Evolutionary conservation across 768 basidiomycete genomes (phyloP).

Genomic region (Kwoniella sp.): DNA sequence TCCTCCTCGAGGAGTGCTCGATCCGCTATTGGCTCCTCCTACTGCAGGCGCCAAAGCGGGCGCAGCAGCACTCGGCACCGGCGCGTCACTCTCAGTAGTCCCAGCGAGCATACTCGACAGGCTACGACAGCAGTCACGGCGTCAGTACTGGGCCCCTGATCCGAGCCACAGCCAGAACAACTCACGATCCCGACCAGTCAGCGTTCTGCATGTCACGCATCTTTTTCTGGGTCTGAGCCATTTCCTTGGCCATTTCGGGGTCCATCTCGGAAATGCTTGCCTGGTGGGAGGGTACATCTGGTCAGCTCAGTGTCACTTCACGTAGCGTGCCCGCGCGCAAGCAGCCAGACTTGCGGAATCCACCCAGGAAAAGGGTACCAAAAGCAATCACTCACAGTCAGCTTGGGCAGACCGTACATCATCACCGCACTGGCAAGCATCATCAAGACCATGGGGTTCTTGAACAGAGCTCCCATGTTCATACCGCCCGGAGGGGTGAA

Average conservation of each 20-base stretch:
- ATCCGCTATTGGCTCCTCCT: not conserved
- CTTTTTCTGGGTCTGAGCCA: slow-evolving; percentile 39
- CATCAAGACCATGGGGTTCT: slow-evolving; percentile 48
- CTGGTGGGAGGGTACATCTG: slow-evolving; percentile 1
- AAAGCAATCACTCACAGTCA: slow-evolving; percentile 43
- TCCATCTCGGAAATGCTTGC: slow-evolving; percentile 39
- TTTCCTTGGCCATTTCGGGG: slow-evolving; percentile 44
- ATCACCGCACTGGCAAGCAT: slow-evolving; percentile 46
- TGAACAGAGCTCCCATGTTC: slow-evolving; percentile 44
- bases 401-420: slow-evolving; percentile 44
- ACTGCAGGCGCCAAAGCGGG: not conserved
- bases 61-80: not conserved
- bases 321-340: no score
- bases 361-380: no score
- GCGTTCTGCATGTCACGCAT: slow-evolving; percentile 36
- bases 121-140: not conserved
- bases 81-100: slow-evolving; percentile 7
- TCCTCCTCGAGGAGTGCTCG: not conserved
- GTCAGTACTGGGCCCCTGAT: not conserved
- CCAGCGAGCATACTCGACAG: slow-evolving; percentile 31
- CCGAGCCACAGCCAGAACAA: not conserved
- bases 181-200: slow-evolving; percentile 45
- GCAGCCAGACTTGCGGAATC: no score
- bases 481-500: slow-evolving; percentile 25
- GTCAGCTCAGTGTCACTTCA: not conserved